Conservation (phyloP, 129 eudicot species). For the Escallonia rubra region DNA sequence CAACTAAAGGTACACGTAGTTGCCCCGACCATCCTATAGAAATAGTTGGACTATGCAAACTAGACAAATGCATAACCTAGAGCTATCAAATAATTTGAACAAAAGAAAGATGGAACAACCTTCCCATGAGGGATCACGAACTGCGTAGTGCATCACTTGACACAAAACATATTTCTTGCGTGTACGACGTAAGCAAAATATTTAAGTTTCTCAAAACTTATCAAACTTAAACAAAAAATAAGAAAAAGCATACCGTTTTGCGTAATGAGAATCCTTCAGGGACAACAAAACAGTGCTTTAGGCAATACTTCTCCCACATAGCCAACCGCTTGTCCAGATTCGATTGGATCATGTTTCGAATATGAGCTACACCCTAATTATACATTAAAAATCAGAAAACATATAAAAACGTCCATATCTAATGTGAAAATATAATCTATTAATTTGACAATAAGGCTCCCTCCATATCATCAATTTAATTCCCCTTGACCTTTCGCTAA, state of each 20-base stretch:
- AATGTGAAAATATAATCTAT: too few relatives aligned
- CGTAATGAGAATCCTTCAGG: constrained; percentile 71
- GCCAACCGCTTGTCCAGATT: constrained; percentile 47
- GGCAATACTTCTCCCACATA: constrained; percentile 82
- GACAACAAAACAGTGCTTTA: constrained; percentile 50
- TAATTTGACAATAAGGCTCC: not conserved
- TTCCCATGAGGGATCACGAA: too few relatives aligned
- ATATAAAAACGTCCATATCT: too few relatives aligned
- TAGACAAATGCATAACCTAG: not conserved
- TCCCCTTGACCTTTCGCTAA: too few relatives aligned
- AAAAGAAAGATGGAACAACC: not conserved
- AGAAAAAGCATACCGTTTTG: constrained; percentile 36
- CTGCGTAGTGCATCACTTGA: too few relatives aligned
- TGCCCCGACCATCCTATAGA: too few relatives aligned
- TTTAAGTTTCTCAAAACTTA: too few relatives aligned
- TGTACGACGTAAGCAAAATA: too few relatives aligned
- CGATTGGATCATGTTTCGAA: constrained; percentile 40
- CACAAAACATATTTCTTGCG: too few relatives aligned
- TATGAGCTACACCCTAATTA: constrained; percentile 51
- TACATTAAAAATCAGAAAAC: too few relatives aligned
- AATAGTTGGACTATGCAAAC: too few relatives aligned
- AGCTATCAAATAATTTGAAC: not conserved
- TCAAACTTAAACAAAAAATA: not conserved
- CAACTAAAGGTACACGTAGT: too few relatives aligned
- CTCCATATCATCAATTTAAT: not conserved